A percentile compares a stretch with the other conserved stretches of the same genome.
Conservation (phyloP, 805 yeast genomes). For the Brettanomyces sp. region DNA sequence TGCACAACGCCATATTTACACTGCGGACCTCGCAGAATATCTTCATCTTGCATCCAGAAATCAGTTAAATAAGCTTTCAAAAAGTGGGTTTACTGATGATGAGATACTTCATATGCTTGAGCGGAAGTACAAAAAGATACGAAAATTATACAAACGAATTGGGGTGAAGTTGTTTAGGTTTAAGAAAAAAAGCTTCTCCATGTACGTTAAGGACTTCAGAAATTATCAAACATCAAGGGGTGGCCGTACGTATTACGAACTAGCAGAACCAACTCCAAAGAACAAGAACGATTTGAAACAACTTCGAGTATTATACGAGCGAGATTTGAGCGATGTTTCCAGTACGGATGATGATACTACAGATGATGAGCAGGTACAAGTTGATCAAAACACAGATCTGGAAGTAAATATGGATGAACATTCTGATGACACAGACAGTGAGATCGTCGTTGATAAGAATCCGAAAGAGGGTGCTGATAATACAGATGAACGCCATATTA, state of each 20-base stretch:
- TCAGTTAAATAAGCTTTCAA: constrained; percentile 17
- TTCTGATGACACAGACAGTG: too few relatives aligned
- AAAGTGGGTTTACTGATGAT: constrained; percentile 15
- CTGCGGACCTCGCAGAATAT: constrained; percentile 25
- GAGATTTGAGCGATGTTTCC: constrained; percentile 10
- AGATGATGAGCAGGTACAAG: constrained; percentile 4
- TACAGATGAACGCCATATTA: too few relatives aligned
- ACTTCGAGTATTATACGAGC: constrained; percentile 7
- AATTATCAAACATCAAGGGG: constrained; percentile 11
- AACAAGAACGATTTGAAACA: constrained; percentile 7
- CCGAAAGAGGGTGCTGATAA: too few relatives aligned
- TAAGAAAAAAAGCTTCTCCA: constrained; percentile 19
- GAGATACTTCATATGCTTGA: constrained; percentile 21
- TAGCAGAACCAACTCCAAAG: constrained; percentile 11
- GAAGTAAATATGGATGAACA: too few relatives aligned
- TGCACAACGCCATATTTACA: constrained; percentile 25
- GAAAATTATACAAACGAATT: constrained; percentile 18
- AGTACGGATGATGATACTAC: constrained; percentile 10
- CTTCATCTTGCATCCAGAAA: constrained; percentile 17
- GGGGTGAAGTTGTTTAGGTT: constrained; percentile 21
- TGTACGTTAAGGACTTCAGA: constrained; percentile 23
- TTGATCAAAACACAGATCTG: too few relatives aligned
- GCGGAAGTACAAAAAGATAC: constrained; percentile 19
- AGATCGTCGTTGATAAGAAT: too few relatives aligned
- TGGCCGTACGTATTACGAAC: constrained; percentile 19